phyloP scores from a whole-genome alignment of 75 land plant genomes.

The Picea sitchensis region DNA sequence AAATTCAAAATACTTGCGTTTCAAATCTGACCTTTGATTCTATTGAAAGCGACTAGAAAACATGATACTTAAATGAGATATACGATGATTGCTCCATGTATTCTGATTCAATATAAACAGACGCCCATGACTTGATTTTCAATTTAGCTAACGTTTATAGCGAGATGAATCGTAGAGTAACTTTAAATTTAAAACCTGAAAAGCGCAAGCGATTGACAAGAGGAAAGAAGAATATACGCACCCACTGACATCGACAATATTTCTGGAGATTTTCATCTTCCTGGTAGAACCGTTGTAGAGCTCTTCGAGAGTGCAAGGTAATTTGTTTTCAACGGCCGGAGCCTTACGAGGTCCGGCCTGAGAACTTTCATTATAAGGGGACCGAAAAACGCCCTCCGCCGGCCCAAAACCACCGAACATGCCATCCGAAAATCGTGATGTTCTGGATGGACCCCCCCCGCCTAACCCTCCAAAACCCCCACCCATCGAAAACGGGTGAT shows the following conservation, averaged over 20 bases:
- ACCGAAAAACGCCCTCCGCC: slow-evolving; percentile 51
- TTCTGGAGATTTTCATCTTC: slow-evolving; percentile 94
- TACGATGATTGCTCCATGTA: too few relatives aligned
- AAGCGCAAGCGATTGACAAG: too few relatives aligned
- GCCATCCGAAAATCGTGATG: slow-evolving; percentile 30
- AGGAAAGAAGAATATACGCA: slow-evolving; percentile 14
- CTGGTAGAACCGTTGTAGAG: slow-evolving; percentile 81
- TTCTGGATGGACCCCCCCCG: slow-evolving; percentile 15
- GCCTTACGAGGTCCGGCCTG: slow-evolving; percentile 57
- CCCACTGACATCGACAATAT: slow-evolving; percentile 71
- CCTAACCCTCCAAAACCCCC: slow-evolving; percentile 33
- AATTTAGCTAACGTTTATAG: too few relatives aligned
- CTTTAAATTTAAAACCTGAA: too few relatives aligned
- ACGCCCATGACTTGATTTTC: too few relatives aligned
- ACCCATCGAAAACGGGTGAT: slow-evolving; percentile 57
- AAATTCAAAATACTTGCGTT: too few relatives aligned
- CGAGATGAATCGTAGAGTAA: too few relatives aligned
- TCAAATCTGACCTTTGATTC: too few relatives aligned
- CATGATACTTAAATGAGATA: too few relatives aligned
- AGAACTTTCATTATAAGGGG: slow-evolving; percentile 24
- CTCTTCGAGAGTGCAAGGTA: slow-evolving; percentile 78
- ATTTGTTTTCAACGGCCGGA: slow-evolving; percentile 74
- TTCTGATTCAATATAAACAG: too few relatives aligned
- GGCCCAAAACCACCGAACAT: slow-evolving; percentile 63
- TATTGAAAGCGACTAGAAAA: too few relatives aligned